Evolutionary conservation across 345 rosid genomes (phyloP).

Genomic region (Hibiscus syriacus): DNA sequence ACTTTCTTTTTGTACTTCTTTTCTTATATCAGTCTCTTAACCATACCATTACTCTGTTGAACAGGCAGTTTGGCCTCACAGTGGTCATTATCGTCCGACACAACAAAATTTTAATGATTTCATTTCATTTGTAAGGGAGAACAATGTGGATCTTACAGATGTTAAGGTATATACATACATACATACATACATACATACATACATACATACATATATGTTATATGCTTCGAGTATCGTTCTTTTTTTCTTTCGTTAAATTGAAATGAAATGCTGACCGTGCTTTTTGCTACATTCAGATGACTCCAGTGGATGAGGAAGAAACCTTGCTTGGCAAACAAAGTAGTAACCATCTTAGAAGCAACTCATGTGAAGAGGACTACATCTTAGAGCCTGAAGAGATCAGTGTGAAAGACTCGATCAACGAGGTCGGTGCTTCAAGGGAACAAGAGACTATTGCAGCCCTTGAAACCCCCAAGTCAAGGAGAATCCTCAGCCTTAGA

Average conservation of each 20-base stretch:
- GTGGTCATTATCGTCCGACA: constrained; percentile 95
- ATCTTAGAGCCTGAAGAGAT: constrained; percentile 28
- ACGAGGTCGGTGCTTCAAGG: constrained; percentile 17
- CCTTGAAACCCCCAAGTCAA: constrained; percentile 10
- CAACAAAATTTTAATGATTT: constrained; percentile 76
- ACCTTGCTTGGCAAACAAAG: constrained; percentile 24
- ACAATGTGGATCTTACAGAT: constrained; percentile 66
- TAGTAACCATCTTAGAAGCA: constrained; percentile 42
- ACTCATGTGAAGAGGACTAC: constrained; percentile 57
- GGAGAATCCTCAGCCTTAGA: background rate
- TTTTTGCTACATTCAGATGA: constrained; percentile 40
- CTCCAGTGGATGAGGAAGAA: constrained; percentile 61
- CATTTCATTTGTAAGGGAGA: constrained; percentile 56
- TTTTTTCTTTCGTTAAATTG: background rate
- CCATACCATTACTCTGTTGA: constrained; percentile 1
- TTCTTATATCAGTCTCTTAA: constrained; percentile 4
- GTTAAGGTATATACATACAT: constrained; percentile 49
- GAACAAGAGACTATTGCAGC: constrained; percentile 25
- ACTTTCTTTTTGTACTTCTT: background rate
- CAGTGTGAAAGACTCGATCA: constrained; percentile 14
- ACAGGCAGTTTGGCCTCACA: constrained; percentile 97
- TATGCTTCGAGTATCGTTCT: background rate
- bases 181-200: too few relatives aligned
- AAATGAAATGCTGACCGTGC: constrained; percentile 10
- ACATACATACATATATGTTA: too few relatives aligned